Evolutionary conservation across 257 asterid genomes (phyloP), one percentile per base, ranked within the genome.

Genomic region (Rehmannia glutinosa): DNA sequence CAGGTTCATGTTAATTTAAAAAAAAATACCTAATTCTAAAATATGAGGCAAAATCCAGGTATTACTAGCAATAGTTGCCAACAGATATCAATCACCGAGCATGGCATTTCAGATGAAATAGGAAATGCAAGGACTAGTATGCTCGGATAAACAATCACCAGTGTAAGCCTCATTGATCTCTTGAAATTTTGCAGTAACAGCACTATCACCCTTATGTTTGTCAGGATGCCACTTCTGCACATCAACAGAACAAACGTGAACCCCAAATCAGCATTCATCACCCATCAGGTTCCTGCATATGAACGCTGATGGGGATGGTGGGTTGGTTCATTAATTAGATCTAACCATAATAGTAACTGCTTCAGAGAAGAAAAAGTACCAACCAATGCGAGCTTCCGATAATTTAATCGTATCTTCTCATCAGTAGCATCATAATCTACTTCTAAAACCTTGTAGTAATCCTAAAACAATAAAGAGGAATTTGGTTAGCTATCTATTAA

Each of bases 151-250:
- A 52, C 23, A 76, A 63, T 78, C 59, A 86, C 88, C 87, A 11
- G 77, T 66, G 53, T 84, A 86, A 67, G 90, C 93, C 72, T 86
- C 90, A 33, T 78, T 86, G 30, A 83, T 86, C 80, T 80, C 90
- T 77, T 86, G 93, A 74, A 86, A 86, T 64, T 77, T 83, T 8
- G 72, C 80, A 9, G 90, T 86, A 71, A 79, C 81, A 46, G 78
- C 80, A 58, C 20, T 56, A 70, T 86, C 80, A 21, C 82, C 87
- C 68, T 74, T 74, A 52, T 84, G 86, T 70, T 86, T 86, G 70
- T 86, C 93, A 39, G 93, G 93, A 86, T 83, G 93, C 93, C 93
- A 86, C 79, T 80, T 84, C 93, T 86, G 86, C 86, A 72, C 55
- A 72, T 52, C 6, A 58, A 77, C 15, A 61, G 38, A 54, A 65